These are phyloP conservation scores for Fonsecaea pugnacius DNA, from an alignment of 2,329 filamentous ascomycete species.

Conservation along the genomic window DNA sequence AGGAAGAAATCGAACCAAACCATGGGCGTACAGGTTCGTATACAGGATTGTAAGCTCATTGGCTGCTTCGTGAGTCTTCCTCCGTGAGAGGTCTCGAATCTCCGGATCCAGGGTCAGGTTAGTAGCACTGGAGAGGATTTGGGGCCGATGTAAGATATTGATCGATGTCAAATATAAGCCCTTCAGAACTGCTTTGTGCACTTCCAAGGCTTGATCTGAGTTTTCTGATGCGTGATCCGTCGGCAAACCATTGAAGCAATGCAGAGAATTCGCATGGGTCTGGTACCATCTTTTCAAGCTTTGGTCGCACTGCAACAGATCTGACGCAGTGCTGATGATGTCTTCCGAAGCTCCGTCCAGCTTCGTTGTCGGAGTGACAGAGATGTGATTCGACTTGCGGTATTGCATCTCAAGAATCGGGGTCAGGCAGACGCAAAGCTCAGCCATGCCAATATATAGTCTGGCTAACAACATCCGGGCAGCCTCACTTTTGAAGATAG, in stretches of 20 bases:
- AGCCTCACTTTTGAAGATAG: slow-evolving; percentile 68
- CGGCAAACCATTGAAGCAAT: slow-evolving; percentile 63
- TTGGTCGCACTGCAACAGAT: slow-evolving; percentile 77
- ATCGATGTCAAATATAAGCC: slow-evolving; percentile 94
- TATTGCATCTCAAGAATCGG: slow-evolving; percentile 90
- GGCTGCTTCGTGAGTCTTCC: slow-evolving; percentile 81
- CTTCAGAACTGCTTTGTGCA: slow-evolving; percentile 82
- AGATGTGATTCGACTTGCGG: slow-evolving; percentile 81
- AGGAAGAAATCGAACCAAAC: slow-evolving; percentile 78
- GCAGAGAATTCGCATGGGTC: slow-evolving; percentile 71
- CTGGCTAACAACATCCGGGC: slow-evolving; percentile 79
- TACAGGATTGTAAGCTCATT: slow-evolving; percentile 84
- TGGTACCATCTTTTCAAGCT: slow-evolving; percentile 79
- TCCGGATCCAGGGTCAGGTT: slow-evolving; percentile 62
- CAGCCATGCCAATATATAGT: slow-evolving; percentile 90
- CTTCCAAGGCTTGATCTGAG: slow-evolving; percentile 57
- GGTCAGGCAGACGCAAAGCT: slow-evolving; percentile 88
- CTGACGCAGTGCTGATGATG: slow-evolving; percentile 76
- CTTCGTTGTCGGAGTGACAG: slow-evolving; percentile 71
- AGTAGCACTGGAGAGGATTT: slow-evolving; percentile 78
- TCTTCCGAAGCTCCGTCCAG: slow-evolving; percentile 95
- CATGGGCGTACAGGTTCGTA: slow-evolving; percentile 71
- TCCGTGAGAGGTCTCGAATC: slow-evolving; percentile 79
- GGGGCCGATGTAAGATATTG: slow-evolving; percentile 86
- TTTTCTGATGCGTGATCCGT: slow-evolving; percentile 63